phyloP scores from a whole-genome alignment of 164 flowering plant species.

The Kalanchoe fedtschenkoi region DNA sequence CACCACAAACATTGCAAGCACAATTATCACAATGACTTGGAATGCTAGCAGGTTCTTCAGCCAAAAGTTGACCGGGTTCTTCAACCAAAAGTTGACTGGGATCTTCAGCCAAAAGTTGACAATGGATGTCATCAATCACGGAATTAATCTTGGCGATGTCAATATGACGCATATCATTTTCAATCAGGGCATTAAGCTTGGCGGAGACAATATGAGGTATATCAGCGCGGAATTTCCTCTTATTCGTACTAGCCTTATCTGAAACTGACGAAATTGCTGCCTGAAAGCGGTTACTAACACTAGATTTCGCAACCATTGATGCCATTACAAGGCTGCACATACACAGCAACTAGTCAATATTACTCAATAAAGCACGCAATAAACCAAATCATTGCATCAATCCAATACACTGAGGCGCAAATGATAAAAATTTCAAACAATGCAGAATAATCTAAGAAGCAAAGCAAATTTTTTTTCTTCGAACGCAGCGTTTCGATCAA shows the following conservation, averaged over 20 bases:
- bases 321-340: neutral
- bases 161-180: neutral
- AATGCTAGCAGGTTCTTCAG: neutral
- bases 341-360: neutral
- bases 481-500: neutral
- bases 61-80: neutral
- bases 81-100: too few relatives aligned
- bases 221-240: conserved; percentile 3
- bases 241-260: neutral
- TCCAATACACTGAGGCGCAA: neutral
- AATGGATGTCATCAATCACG: neutral
- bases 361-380: neutral
- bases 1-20: conserved; percentile 1
- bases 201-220: neutral
- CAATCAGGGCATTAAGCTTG: neutral
- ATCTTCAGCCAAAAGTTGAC: too few relatives aligned
- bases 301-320: neutral
- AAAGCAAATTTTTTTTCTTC: neutral
- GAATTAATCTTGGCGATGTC: too few relatives aligned
- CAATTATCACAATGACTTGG: neutral
- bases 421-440: neutral
- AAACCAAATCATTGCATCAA: neutral
- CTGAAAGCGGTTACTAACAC: neutral
- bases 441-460: neutral
- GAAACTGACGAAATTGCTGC: neutral